Conservation (phyloP, 345 rosid genomes). For the Salix arbutifolia region DNA sequence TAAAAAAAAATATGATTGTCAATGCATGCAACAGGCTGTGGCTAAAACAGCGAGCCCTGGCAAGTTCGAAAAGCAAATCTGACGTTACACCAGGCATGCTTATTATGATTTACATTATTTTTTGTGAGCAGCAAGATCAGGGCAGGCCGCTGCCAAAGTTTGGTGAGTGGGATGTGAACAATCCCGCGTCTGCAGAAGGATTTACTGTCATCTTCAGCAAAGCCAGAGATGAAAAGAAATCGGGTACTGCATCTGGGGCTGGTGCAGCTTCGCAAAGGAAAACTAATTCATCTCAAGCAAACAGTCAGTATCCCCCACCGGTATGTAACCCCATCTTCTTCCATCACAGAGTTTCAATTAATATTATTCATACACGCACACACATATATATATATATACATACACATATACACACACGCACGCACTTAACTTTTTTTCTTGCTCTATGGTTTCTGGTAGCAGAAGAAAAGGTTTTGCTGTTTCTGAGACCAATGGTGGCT, state of each 20-base stretch:
- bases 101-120: no score
- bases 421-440: not conserved
- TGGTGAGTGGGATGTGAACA: constrained; percentile 76
- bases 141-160: constrained; percentile 65
- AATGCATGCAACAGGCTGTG: no score
- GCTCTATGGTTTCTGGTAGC: constrained; percentile 20
- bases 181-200: constrained; percentile 74
- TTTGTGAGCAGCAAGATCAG: constrained; percentile 35
- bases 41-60: no score
- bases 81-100: no score
- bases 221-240: constrained; percentile 64
- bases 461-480: constrained; percentile 76
- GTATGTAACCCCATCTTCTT: not conserved
- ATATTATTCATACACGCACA: not conserved
- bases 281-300: constrained; percentile 2
- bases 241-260: constrained; percentile 28
- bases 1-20: no score
- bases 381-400: no score
- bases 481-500: constrained; percentile 31
- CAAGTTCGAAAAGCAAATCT: no score
- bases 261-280: constrained; percentile 17
- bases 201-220: constrained; percentile 65
- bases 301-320: constrained; percentile 9
- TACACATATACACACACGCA: no score
- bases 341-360: no score